Base-by-base conservation (phyloP, 1,139 yeast genomes). In the Geotrichum histeridarum region DNA sequence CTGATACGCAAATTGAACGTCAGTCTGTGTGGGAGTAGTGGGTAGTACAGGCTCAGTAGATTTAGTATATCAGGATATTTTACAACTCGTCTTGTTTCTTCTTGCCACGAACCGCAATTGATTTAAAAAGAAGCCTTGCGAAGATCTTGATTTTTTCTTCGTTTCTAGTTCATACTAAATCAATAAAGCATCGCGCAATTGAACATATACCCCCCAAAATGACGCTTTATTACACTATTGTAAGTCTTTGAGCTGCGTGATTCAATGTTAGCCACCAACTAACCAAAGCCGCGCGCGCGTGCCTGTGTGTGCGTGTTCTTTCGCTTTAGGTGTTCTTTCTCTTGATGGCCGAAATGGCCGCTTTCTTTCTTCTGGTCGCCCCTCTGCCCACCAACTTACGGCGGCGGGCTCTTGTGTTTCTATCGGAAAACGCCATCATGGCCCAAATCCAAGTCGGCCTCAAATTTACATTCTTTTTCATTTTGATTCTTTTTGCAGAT, bases 301-400 rank as follows among this genome's bases (percentile, higher is more conserved):
- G 27, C 27, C 27, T 22, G 27, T 22, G 27, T 22, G 27, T 22
- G 27, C 9, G 39, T 43, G 30, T 48, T 27, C 46, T 27, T 6
- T 42, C 30, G 64, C 15, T 67, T 62, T 58, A 74, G 69, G 81
- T 90, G 4, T 93, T 91, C 64, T 81, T 80, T 27, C 75, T 93
- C 49, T 78, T 93, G 60, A 80, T 86, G 54, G 63, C 79, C 33
- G 99, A 94, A 72, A 83, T 91, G 84, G 80, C 73, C n/a, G 74
- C 87, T 55, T 93, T 93, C 75, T 79, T 90, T 58, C 68, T 87
- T 42, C 79, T 94, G 64, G 89, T 96, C 12, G 72, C 91, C 54
- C 99, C 99, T 33, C 75, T 89, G 60, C 99, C 99, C 35, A 78
- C 90, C 51, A 75, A 72, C 57, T 68, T 85, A 59, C 83, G 97